A percentile compares a stretch with the other conserved stretches of the same genome.
Conservation (phyloP, 192 early-diverging fungal genomes). For the Bifiguratus adelaidae region DNA sequence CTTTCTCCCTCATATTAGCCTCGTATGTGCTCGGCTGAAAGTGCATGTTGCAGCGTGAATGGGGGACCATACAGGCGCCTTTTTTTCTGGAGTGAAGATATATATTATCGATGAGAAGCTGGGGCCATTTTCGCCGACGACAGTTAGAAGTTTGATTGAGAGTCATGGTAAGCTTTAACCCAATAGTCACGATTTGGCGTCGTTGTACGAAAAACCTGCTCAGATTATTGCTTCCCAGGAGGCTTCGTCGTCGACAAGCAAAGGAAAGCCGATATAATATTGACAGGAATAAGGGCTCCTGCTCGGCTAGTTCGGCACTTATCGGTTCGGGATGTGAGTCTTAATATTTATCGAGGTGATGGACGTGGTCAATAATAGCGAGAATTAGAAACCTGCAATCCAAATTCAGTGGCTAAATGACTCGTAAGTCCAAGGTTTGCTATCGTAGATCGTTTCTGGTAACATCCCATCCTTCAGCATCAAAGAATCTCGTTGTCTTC, state of each 20-base stretch:
- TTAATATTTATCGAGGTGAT: background rate
- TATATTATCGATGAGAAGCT: constrained; percentile 1
- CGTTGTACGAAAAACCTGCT: background rate
- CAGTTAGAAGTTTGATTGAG: background rate
- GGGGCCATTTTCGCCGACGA: constrained; percentile 2
- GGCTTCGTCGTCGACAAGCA: background rate
- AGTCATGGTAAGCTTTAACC: background rate
- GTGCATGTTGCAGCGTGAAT: background rate
- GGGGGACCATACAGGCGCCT: background rate
- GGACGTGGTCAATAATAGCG: too few species aligned
- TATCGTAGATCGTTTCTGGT: too few species aligned
- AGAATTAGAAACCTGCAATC: constrained; percentile 1
- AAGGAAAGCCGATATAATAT: background rate
- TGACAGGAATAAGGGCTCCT: constrained; percentile 7
- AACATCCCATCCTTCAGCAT: too few species aligned
- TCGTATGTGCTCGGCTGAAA: too few species aligned
- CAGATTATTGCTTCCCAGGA: background rate
- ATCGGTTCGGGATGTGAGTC: background rate
- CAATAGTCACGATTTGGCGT: background rate
- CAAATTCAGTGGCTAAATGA: constrained; percentile 7
- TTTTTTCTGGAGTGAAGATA: background rate
- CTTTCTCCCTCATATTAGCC: too few species aligned
- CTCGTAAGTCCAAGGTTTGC: background rate
- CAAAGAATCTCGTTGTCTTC: too few species aligned
- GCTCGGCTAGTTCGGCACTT: constrained; percentile 2